Base-by-base conservation (phyloP, 2,329 filamentous ascomycete species). In the Phialophora macrospora region DNA sequence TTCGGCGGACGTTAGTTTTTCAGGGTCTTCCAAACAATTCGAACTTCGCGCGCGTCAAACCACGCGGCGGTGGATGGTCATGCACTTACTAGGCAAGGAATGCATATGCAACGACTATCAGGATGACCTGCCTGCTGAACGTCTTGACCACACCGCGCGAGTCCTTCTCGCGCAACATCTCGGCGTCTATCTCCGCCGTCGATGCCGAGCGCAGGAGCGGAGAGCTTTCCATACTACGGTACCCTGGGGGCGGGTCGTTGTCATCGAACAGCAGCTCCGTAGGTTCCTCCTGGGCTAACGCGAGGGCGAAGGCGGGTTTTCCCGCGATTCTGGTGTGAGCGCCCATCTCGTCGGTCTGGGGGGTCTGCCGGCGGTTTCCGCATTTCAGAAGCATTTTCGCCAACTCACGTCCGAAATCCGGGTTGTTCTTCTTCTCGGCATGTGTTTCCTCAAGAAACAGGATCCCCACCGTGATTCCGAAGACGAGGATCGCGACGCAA, bases 371-470 rank as follows among this genome's bases (percentile, higher is more conserved):
- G 7, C 17, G 26, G 26, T 12, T 38, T 38, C 24, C 11, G 38
- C 22, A 28, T 51, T 63, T 46, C 30, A 87, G 69, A 44, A 98
- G 80, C 82, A 88, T 90, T 73, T 88, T 84, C 65, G 95, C 94
- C 24, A 92, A 74, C 75, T 94, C 90, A 14, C 90, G 78, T 4
- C 94, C 93, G 41, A 85, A 82, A 77, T 99, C 95, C 52, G 86
- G 87, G 63, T 88, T 84, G 71, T 88, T 78, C 80, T 91, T 96
- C 81, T 90, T 90, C 76, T 91, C 88, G 57, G 88, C 85, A 75
- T 99, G 95, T 1, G 95, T 98, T 80, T 99, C 95, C 76, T 99
- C 93, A 62, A 99, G 83, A 75, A 97, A 97, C 22, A 97, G 79
- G 62, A 96, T 82, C 20, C 93, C 93, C 60, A 95, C 84, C 3